Conservation (phyloP, 768 basidiomycete genomes). For the Hysterangium stoloniferum region DNA sequence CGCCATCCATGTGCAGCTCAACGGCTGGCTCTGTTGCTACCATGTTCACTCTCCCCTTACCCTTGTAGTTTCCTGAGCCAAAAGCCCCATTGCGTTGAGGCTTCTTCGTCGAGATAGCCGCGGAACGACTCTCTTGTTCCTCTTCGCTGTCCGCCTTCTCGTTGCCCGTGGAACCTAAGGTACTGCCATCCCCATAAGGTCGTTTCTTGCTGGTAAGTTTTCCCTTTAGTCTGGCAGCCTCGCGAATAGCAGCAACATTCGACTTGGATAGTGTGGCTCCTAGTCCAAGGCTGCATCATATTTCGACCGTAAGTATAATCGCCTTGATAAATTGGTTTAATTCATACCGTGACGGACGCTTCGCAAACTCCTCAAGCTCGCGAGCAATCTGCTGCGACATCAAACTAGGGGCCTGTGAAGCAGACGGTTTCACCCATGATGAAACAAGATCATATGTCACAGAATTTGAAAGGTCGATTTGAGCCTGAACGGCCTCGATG, state of each 20-base stretch:
- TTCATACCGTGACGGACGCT: constrained; percentile 60
- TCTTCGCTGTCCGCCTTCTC: neutral
- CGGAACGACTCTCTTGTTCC: constrained; percentile 4
- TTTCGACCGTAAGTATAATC: neutral
- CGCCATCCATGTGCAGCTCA: neutral
- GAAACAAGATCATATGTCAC: constrained; percentile 65
- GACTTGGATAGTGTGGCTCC: constrained; percentile 55
- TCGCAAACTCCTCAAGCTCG: constrained; percentile 60
- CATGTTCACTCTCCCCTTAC: neutral
- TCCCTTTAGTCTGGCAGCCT: constrained; percentile 54
- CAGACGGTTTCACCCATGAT: constrained; percentile 64
- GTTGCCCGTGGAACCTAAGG: neutral
- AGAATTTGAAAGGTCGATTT: constrained; percentile 74
- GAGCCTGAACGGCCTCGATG: constrained; percentile 66
- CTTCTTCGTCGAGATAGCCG: constrained; percentile 4
- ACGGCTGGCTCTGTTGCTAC: neutral
- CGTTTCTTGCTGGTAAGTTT: constrained; percentile 49
- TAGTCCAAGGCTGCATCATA: constrained; percentile 54
- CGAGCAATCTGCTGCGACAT: constrained; percentile 29
- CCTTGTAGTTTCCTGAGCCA: neutral
- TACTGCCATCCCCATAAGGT: constrained; percentile 31
- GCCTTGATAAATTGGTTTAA: neutral
- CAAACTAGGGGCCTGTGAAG: constrained; percentile 26
- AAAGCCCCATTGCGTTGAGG: neutral
- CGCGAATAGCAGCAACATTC: constrained; percentile 36